Conservation (phyloP, 176 grass and related monocot genomes). For the Oryza coarctata region DNA sequence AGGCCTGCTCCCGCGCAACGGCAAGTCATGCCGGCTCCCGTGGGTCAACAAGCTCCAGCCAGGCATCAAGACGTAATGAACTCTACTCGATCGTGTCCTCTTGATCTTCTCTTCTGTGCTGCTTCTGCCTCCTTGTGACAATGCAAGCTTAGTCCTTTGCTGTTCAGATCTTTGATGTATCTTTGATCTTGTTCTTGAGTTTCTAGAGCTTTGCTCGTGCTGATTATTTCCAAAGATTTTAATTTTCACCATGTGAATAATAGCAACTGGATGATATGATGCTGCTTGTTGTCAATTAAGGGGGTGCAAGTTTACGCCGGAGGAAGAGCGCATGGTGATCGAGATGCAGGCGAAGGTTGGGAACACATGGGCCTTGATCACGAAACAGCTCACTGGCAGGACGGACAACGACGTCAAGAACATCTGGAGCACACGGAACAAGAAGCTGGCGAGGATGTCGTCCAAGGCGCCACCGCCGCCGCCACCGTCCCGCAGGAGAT, state of each 20-base stretch:
- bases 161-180: too few species aligned
- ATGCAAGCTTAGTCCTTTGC: too few species aligned
- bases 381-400: constrained; percentile 41
- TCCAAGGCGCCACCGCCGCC: too few species aligned
- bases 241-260: too few species aligned
- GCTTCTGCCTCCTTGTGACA: too few species aligned
- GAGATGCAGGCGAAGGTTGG: constrained; percentile 42
- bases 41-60: constrained; percentile 69
- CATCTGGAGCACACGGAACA: constrained; percentile 63
- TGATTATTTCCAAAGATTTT: too few species aligned
- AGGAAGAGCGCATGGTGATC: constrained; percentile 53
- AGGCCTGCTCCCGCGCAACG: constrained; percentile 42
- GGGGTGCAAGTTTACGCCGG: constrained; percentile 33
- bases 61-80: constrained; percentile 38
- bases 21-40: constrained; percentile 61
- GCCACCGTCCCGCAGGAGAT: constrained; percentile 1
- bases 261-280: too few species aligned
- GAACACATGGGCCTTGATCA: constrained; percentile 71
- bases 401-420: constrained; percentile 82
- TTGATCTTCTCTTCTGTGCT: too few species aligned
- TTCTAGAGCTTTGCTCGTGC: too few species aligned
- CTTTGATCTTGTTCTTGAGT: too few species aligned
- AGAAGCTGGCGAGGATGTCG: constrained; percentile 38
- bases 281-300: background rate
- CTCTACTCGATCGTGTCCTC: background rate